A percentile compares a stretch with the other conserved stretches of the same genome.
phyloP scores from a whole-genome alignment of 1,284 basidiomycete genomes.

The Cystobasidium sp. region DNA sequence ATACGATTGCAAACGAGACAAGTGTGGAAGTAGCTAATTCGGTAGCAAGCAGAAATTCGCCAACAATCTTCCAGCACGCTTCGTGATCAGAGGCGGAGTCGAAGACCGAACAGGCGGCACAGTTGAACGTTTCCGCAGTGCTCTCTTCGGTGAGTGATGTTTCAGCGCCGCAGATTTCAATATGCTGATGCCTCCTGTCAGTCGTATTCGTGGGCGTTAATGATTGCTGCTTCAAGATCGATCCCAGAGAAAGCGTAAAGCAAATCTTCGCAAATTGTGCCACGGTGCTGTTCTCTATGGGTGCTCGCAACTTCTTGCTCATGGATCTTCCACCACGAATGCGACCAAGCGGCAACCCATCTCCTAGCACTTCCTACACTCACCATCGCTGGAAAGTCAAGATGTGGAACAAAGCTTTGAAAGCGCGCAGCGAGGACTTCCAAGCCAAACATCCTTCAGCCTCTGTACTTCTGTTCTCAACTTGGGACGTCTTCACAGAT shows the following conservation, averaged over 20 bases:
- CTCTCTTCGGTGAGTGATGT: background rate
- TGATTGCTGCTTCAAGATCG: conserved; percentile 7
- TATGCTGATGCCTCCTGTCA: background rate
- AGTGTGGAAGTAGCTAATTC: background rate
- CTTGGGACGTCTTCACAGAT: conserved; percentile 9
- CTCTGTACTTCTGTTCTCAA: background rate
- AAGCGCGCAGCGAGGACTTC: background rate
- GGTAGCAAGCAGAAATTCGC: background rate
- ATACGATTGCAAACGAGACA: background rate
- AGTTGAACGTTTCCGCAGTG: background rate
- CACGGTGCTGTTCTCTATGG: background rate
- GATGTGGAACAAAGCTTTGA: conserved; percentile 5
- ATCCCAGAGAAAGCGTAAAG: background rate
- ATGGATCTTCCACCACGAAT: conserved; percentile 15
- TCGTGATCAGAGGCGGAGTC: too few relatives aligned
- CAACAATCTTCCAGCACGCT: too few relatives aligned
- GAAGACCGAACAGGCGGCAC: too few relatives aligned
- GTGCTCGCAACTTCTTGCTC: conserved; percentile 26
- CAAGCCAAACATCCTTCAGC: background rate
- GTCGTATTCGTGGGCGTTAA: conserved; percentile 25
- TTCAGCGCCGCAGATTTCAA: background rate
- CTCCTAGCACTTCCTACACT: background rate
- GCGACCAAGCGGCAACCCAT: background rate
- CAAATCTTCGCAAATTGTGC: background rate
- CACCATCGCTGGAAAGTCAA: conserved; percentile 1